Percentiles rank a stretch among this genome's conserved stretches.
phyloP scores from a whole-genome alignment of 73 alveolate species.

The Halteria grandinella region DNA sequence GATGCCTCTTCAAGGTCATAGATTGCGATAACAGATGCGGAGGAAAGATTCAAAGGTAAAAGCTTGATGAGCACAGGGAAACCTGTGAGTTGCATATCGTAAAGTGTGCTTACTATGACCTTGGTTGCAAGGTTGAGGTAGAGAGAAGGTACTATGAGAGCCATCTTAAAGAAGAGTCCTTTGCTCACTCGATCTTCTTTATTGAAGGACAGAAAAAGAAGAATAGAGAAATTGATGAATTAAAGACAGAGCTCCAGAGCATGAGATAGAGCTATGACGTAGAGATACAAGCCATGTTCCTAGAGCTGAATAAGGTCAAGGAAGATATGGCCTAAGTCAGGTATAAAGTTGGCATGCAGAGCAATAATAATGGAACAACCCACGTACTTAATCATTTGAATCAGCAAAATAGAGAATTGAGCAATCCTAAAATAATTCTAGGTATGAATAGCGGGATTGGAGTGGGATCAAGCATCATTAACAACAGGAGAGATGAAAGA shows the following conservation, averaged over 20 bases:
- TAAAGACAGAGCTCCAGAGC: constrained; percentile 47
- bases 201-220: constrained; percentile 72
- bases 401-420: no score
- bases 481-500: no score
- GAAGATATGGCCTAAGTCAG: no score
- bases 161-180: constrained; percentile 70
- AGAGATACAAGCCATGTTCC: constrained; percentile 69
- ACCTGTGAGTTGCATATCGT: constrained; percentile 65
- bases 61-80: constrained; percentile 61
- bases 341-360: no score
- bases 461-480: no score
- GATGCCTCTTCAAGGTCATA: constrained; percentile 75
- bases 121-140: constrained; percentile 83
- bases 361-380: no score
- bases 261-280: constrained; percentile 68
- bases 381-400: no score
- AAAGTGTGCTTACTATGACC: constrained; percentile 77
- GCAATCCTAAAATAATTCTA: no score
- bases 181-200: constrained; percentile 69
- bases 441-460: no score
- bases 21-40: constrained; percentile 83
- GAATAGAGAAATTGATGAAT: constrained; percentile 69
- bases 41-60: constrained; percentile 58
- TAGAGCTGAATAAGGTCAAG: constrained; percentile 65
- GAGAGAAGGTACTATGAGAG: constrained; percentile 69